Base-by-base conservation (phyloP, 345 rosid genomes). In the Moringa oleifera region DNA sequence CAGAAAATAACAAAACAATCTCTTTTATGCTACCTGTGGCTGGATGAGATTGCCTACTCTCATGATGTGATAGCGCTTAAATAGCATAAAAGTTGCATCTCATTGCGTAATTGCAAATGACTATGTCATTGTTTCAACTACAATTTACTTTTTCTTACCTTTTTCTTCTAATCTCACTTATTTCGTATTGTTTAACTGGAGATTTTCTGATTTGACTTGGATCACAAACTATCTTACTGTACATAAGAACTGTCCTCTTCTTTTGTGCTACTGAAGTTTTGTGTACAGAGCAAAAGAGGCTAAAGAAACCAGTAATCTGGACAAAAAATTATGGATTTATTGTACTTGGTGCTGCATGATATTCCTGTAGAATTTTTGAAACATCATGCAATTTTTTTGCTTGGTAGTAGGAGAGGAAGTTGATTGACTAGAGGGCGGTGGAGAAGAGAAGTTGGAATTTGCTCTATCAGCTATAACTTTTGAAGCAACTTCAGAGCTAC, bases 41-140 rank as follows among this genome's bases (percentile, higher is more conserved):
- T 65, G 74, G 65, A 72, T 59, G 63, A 25, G 31, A 47, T 50
- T 61, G 68, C 71, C 55, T 70, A 64, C 78, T 68, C 57, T 31
- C 19, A 36, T 69, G 81, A 75, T 74, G 79, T 68, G 80, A 81
- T 80, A 67, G 67, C 25, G 25, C 46, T 36, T 56, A 37, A 64
- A 41, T 36, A 19, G 41, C 55, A 59, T 62, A 50, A 57, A 61
- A 57, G 28, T 57, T 59, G 56, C 64, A 55, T 61, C 59, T 68
- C 57, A 61, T 20, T 52, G 45, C 28, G 15, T 7, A 55, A 52
- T 20, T 55, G 63, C 53, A 66, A 28, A 68, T 68, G 61, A 68
- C 58, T 51, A 55, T 51, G 16, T 76, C 64, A 47, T 37, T 54
- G 55, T 36, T 36, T n/a, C 51, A 25, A n/a, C 49, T 8, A 53